Conservation (phyloP, 2,329 filamentous ascomycete species). For the Colletotrichum tropicicola region DNA sequence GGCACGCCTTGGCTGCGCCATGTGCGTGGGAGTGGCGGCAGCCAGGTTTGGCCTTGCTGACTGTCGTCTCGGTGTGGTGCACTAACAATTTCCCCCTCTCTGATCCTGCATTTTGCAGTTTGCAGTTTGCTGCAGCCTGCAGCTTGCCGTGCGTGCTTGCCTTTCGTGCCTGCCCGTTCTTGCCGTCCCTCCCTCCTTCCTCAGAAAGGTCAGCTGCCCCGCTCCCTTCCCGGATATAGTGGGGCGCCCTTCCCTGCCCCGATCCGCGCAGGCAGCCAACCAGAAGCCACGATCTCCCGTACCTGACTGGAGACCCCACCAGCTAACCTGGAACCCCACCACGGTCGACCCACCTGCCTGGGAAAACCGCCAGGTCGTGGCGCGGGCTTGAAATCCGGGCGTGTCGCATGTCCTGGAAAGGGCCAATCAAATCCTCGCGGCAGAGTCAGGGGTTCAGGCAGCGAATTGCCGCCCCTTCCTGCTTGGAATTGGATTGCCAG, state of each 20-base stretch:
- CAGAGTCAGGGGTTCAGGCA: conserved; percentile 1
- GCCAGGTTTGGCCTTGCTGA: conserved; percentile 13
- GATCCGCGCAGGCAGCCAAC: neutral
- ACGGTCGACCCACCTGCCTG: conserved; percentile 6
- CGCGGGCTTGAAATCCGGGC: conserved; percentile 8
- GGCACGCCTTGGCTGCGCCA: conserved; percentile 14
- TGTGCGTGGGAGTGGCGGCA: conserved; percentile 2
- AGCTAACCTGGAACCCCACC: too few relatives aligned
- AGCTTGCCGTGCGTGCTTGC: too few relatives aligned
- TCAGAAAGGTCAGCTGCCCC: too few relatives aligned
- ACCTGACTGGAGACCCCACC: neutral
- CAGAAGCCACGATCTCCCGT: neutral
- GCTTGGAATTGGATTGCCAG: too few relatives aligned
- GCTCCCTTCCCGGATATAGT: too few relatives aligned
- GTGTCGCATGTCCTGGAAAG: neutral
- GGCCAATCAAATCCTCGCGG: neutral
- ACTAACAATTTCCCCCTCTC: too few relatives aligned
- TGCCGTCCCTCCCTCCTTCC: too few relatives aligned
- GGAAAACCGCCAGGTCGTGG: neutral
- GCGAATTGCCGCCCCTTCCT: conserved; percentile 1
- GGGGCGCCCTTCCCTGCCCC: neutral
- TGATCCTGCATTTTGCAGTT: too few relatives aligned
- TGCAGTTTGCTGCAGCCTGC: too few relatives aligned
- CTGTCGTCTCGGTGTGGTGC: too few relatives aligned
- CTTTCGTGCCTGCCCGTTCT: too few relatives aligned